Conservation (phyloP, 257 asterid genomes). For the Gentiana macrophylla region DNA sequence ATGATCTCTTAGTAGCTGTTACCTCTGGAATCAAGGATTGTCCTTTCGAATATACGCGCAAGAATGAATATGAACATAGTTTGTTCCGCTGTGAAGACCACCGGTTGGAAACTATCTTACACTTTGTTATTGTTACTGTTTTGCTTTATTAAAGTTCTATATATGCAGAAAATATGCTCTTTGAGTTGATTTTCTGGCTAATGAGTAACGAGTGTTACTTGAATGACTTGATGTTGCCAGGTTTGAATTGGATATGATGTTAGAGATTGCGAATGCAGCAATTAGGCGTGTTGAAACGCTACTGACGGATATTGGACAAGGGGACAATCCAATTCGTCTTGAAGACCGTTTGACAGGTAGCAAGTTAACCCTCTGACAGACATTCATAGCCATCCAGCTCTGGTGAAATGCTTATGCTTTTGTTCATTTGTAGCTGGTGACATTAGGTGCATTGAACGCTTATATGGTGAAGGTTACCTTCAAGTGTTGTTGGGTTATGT, state of each 20-base stretch:
- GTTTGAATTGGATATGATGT: conserved; percentile 97
- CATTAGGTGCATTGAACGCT: conserved; percentile 90
- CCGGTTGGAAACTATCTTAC: conserved; percentile 37
- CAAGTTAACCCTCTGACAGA: conserved; percentile 11
- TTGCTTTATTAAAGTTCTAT: too few species aligned
- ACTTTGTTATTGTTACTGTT: too few species aligned
- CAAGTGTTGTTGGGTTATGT: conserved; percentile 89
- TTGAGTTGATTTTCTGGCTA: too few species aligned
- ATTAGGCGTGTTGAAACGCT: conserved; percentile 72
- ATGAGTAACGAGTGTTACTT: too few species aligned
- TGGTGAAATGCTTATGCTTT: conserved; percentile 10
- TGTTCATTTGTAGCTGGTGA: conserved; percentile 43
- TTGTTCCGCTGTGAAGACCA: conserved; percentile 98
- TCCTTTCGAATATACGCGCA: conserved; percentile 93
- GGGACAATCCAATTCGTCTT: conserved; percentile 38
- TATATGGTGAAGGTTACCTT: conserved; percentile 97
- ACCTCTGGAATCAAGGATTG: conserved; percentile 57
- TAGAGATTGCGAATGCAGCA: conserved; percentile 79
- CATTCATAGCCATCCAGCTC: not conserved
- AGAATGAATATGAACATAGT: conserved; percentile 94
- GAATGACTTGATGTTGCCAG: conserved; percentile 22
- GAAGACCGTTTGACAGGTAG: conserved; percentile 83
- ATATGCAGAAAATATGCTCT: too few species aligned
- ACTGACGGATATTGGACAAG: conserved; percentile 46
- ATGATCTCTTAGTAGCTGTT: conserved; percentile 22